A percentile compares a stretch with the other conserved stretches of the same genome.
Evolutionary conservation across 148 eudicot genomes (phyloP).

Genomic region (Rhododendron molle): DNA sequence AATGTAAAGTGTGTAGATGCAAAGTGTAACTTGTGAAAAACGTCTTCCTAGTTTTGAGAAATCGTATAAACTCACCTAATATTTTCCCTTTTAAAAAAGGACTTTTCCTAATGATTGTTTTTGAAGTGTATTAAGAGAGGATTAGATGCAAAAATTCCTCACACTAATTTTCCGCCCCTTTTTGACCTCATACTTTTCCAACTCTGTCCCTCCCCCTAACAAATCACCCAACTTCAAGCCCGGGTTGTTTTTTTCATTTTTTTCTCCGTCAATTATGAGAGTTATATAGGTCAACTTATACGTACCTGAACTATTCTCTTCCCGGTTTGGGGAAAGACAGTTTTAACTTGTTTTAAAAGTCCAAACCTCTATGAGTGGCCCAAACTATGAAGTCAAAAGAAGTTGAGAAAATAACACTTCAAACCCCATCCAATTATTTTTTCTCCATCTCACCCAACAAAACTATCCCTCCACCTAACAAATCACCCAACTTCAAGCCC

Average conservation of each 20-base stretch:
- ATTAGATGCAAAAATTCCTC: background rate
- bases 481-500: too few species aligned
- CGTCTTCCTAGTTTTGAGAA: background rate
- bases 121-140: background rate
- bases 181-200: background rate
- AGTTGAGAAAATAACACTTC: background rate
- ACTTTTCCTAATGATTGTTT: background rate
- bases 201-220: background rate
- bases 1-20: background rate
- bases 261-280: too few species aligned
- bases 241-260: too few species aligned
- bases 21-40: background rate
- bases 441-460: background rate
- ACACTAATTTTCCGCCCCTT: background rate
- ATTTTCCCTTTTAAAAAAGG: background rate
- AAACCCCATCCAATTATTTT: background rate
- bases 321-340: background rate
- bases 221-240: background rate
- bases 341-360: background rate
- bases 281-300: background rate
- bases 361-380: background rate
- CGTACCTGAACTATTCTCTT: too few species aligned
- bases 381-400: background rate
- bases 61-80: background rate
- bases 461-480: background rate